Evolutionary conservation across 2,329 filamentous ascomycete species (phyloP).

Genomic region (Peltaster fructicola): DNA sequence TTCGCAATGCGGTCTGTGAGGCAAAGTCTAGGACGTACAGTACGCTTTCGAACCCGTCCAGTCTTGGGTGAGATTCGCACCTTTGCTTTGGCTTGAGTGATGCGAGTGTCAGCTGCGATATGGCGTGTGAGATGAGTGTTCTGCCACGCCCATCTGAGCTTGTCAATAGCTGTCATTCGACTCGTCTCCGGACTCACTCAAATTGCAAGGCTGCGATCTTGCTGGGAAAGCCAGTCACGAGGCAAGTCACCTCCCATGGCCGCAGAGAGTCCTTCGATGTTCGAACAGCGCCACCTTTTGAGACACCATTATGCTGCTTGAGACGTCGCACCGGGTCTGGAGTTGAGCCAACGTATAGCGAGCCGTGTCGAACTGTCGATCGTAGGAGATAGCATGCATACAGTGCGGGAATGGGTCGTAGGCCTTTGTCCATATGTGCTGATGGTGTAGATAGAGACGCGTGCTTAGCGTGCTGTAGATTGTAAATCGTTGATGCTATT

Average conservation of each 20-base stretch:
- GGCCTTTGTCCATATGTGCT: slow-evolving; percentile 10
- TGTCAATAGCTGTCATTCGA: neutral
- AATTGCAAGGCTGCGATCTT: slow-evolving; percentile 81
- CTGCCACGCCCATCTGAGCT: slow-evolving; percentile 68
- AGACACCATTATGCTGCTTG: slow-evolving; percentile 77
- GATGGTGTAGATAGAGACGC: no score
- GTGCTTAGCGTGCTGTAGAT: no score
- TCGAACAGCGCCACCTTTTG: slow-evolving; percentile 61
- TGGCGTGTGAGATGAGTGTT: slow-evolving; percentile 69
- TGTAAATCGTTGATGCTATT: neutral
- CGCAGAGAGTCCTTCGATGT: slow-evolving; percentile 52
- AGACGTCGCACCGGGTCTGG: slow-evolving; percentile 72
- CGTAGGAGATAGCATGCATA: slow-evolving; percentile 89
- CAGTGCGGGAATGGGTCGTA: slow-evolving; percentile 55
- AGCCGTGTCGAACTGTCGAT: slow-evolving; percentile 54
- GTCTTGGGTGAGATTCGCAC: slow-evolving; percentile 20
- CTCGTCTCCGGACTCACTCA: slow-evolving; percentile 44
- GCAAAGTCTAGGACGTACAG: slow-evolving; percentile 39
- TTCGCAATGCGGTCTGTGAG: slow-evolving; percentile 59
- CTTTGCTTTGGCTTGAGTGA: slow-evolving; percentile 31
- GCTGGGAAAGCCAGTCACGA: slow-evolving; percentile 79
- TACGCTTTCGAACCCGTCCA: slow-evolving; percentile 28
- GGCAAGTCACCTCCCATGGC: slow-evolving; percentile 80
- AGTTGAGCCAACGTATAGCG: slow-evolving; percentile 80
- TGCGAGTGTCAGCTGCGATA: slow-evolving; percentile 47